Evolutionary conservation across 2,329 filamentous ascomycete genomes (phyloP).

Genomic region (Mariannaea sp.): DNA sequence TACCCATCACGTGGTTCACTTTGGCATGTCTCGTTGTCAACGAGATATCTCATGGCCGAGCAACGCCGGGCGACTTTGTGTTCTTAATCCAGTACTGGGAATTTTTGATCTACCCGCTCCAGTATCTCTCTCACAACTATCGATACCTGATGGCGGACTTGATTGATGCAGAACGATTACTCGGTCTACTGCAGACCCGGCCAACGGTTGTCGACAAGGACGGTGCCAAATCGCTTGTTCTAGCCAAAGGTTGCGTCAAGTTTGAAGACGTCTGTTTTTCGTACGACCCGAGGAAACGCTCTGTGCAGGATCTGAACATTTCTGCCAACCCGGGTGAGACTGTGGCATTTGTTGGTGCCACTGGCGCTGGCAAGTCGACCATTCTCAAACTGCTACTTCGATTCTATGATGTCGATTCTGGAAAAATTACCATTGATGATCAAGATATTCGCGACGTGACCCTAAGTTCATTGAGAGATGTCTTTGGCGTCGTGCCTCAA

Average conservation of each 20-base stretch:
- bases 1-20: constrained; percentile 47
- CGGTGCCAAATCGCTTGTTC: constrained; percentile 49
- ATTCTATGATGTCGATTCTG: constrained; percentile 62
- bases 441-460: constrained; percentile 64
- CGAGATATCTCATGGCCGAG: constrained; percentile 27
- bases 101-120: constrained; percentile 46
- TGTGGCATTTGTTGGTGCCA: constrained; percentile 65
- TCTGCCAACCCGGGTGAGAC: constrained; percentile 57
- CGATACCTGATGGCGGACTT: constrained; percentile 48
- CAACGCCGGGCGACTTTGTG: constrained; percentile 53
- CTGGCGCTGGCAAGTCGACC: constrained; percentile 66
- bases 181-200: constrained; percentile 61
- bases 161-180: constrained; percentile 67
- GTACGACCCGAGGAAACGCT: constrained; percentile 58
- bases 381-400: constrained; percentile 64
- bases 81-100: constrained; percentile 70
- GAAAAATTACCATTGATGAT: constrained; percentile 61
- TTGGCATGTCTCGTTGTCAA: constrained; percentile 29
- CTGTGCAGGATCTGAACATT: constrained; percentile 55
- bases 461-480: constrained; percentile 59
- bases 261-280: constrained; percentile 61
- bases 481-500: constrained; percentile 68
- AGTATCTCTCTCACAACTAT: constrained; percentile 40
- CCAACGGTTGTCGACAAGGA: constrained; percentile 57
- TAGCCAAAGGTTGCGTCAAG: constrained; percentile 54